Base-by-base conservation (phyloP, 805 yeast genomes). In the Huiozyma naganishii region DNA sequence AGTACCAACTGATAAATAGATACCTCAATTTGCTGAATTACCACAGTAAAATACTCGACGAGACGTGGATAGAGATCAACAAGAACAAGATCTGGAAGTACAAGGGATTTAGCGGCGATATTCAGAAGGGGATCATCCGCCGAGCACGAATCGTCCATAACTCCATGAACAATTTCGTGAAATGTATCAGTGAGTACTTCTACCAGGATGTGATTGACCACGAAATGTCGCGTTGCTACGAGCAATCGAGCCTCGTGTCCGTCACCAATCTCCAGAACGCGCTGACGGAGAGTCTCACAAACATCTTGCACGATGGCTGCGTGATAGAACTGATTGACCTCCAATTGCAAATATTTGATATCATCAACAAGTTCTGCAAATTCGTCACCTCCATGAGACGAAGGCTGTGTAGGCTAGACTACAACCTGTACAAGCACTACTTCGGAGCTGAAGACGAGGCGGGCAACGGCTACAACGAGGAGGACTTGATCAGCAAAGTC, bases 1-100 rank as follows among this genome's bases (percentile, higher is more conserved):
- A 92, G 49, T 87, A 82, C 56, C 95, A 90, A 58, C 67, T 86
- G 32, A 65, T 88, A 39, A 86, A 84, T 52, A 74, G 96, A 49
- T 79, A 84, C 49, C 66, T 83, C 34, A 61, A 80, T 36, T 71
- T 78, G 30, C 56, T 86, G n/a, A 79, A 79, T 48, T 77, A 76
- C 53, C 69, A 83, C 6, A 78, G 77, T 51, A 72, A 73, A 48
- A 64, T 73, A 11, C 67, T 83, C 45, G 82, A 77, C 45, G 70
- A 70, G 12, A 75, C 85, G 1, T 86, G 95, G 95, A 64, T 71
- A 35, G 88, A 81, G 49, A 77, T 83, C 29, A 54, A 56, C 46
- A 60, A 58, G 43, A 76, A 83, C 12, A 61, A 65, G n/a, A 76
- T 77, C 11, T 87, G 96, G 96, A 70, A 68, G 39, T 72, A 72